Evolutionary conservation across 1,284 basidiomycete genomes (phyloP).

Genomic region (Inonotus hispidus): DNA sequence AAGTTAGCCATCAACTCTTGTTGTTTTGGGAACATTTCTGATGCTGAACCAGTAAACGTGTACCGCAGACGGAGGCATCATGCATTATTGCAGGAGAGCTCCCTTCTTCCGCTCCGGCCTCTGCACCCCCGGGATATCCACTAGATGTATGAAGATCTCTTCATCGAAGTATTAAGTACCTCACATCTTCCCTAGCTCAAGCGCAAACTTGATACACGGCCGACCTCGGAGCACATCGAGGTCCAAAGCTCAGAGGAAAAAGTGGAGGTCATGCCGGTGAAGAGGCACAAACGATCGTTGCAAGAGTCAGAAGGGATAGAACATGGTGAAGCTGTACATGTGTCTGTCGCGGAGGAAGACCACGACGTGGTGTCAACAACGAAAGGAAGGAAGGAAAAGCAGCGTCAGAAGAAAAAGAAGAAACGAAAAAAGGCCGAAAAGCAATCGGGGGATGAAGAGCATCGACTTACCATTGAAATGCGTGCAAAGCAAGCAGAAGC

Average conservation of each 20-base stretch:
- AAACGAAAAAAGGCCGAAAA: not conserved
- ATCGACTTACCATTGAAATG: not conserved
- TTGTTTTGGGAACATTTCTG: not conserved
- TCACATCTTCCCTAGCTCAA: not conserved
- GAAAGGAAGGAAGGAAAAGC: not conserved
- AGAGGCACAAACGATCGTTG: not conserved
- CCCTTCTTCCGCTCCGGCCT: not conserved
- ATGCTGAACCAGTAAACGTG: not conserved
- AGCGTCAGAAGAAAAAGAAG: conserved; percentile 5
- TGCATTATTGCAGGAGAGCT: not conserved
- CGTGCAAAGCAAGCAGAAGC: not conserved
- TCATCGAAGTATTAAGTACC: not conserved
- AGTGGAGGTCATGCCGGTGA: not conserved
- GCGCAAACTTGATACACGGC: not conserved
- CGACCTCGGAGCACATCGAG: not conserved
- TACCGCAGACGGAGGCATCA: not conserved
- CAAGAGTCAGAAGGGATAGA: not conserved
- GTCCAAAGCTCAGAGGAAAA: not conserved
- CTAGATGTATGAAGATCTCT: not conserved
- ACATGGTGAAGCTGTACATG: not conserved
- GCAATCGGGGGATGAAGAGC: not conserved
- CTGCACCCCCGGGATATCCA: not conserved
- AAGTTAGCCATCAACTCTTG: not conserved
- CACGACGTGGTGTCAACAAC: not conserved
- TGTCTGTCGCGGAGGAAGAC: not conserved